Base-by-base conservation (phyloP, 768 basidiomycete genomes). In the Boletus rufocinnamomeus region DNA sequence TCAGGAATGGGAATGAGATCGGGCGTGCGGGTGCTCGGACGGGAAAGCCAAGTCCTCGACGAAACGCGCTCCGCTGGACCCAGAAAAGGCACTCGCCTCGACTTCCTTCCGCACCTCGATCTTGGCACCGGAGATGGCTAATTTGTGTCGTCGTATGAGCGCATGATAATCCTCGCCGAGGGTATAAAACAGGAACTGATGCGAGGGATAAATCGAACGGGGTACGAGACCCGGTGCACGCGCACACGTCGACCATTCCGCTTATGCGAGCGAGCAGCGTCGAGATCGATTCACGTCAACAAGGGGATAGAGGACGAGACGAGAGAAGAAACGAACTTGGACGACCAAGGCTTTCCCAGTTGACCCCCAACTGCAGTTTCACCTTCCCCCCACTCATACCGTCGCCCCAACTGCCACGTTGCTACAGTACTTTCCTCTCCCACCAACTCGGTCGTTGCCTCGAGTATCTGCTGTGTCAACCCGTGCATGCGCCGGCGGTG, bases 151-250 rank as follows among this genome's bases (percentile, higher is more conserved):
- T 35, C 85, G 84, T 38, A 88, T 82, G n/a, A 90, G 82, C 0
- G 90, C 87, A 56, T 92, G 86, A 67, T 93, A 91, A 63, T 93
- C 87, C 61, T 88, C 84, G 14, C 84, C 84, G 1, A 93, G 80
- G 2, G 84, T 80, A 64, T 84, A 81, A 77, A 96, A 96, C 13
- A 86, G 79, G 69, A 96, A 92, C 59, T 95, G 92, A 63, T 93
- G 90, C 0, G 86, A 84, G 19, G 92, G 84, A 72, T 96, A 96
- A 32, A 97, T 80, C 1, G 90, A 80, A 0, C 86, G 81, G 3
- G 93, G 89, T 0, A 91, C 79, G 37, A 91, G 76, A 2, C 72
- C 76, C 0, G 80, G 76, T 1, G 85, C 83, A 5, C 74, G 77
- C 1, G 88, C 85, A 67, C 72, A 84, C 0, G 91, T 93, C 50